Conservation (phyloP, 352 stramenopile genomes). For the Phytophthora quininea region DNA sequence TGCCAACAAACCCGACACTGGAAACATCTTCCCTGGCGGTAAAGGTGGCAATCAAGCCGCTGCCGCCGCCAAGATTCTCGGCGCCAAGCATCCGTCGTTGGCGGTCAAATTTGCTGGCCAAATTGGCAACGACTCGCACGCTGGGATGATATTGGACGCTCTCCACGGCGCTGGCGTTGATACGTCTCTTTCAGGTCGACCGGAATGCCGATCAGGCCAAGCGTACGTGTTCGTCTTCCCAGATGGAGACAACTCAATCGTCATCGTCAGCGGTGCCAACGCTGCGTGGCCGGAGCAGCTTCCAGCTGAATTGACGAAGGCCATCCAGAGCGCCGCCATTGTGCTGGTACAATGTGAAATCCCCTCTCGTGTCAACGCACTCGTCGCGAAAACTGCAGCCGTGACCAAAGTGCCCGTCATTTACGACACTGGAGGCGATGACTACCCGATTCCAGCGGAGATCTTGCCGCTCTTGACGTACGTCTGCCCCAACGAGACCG, state of each 20-base stretch:
- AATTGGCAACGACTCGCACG: constrained; percentile 64
- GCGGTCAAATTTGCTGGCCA: constrained; percentile 53
- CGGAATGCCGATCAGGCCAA: constrained; percentile 56
- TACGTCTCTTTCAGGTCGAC: constrained; percentile 39
- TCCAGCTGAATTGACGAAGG: constrained; percentile 30
- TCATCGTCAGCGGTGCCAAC: constrained; percentile 77
- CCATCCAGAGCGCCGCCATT: constrained; percentile 48
- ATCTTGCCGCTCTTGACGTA: constrained; percentile 60
- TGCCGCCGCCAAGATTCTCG: constrained; percentile 47
- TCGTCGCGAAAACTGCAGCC: constrained; percentile 47
- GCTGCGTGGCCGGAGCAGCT: constrained; percentile 53
- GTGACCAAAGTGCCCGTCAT: constrained; percentile 50
- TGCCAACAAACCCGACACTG: constrained; percentile 51
- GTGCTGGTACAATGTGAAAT: constrained; percentile 75
- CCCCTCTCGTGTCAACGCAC: constrained; percentile 48
- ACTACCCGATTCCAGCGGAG: constrained; percentile 49
- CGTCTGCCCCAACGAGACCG: constrained; percentile 83
- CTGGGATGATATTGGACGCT: constrained; percentile 37
- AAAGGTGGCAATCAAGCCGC: constrained; percentile 79
- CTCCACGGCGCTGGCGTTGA: constrained; percentile 42
- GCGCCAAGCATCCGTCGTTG: constrained; percentile 13
- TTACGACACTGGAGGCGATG: constrained; percentile 68
- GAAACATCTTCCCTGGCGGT: constrained; percentile 62
- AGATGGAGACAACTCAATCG: constrained; percentile 79
- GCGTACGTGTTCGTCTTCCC: constrained; percentile 77